These are phyloP conservation scores for Plantago coronopus DNA, from an alignment of 305 asterid species.

Conservation along the genomic window DNA sequence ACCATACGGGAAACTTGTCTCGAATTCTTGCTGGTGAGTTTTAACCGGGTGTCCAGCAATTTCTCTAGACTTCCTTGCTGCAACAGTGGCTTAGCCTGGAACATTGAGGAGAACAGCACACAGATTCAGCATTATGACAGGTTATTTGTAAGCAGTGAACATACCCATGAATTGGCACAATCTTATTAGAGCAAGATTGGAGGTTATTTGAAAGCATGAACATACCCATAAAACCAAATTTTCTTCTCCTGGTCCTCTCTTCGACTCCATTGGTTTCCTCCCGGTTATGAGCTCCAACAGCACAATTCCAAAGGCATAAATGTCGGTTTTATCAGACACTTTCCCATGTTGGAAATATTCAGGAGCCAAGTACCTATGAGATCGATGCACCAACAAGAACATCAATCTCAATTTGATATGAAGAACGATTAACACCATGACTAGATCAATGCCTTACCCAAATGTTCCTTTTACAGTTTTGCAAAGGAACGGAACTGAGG, in stretches of 20 bases:
- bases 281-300: slow-evolving; percentile 81
- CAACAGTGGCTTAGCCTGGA: slow-evolving; percentile 73
- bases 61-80: slow-evolving; percentile 56
- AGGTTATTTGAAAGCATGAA: slow-evolving; percentile 20
- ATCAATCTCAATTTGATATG: slow-evolving; percentile 4
- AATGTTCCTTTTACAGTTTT: slow-evolving; percentile 91
- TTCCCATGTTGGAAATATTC: slow-evolving; percentile 94
- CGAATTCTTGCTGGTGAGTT: slow-evolving; percentile 30
- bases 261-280: slow-evolving; percentile 75
- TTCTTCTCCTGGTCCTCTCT: slow-evolving; percentile 81
- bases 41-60: slow-evolving; percentile 53
- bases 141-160: no score
- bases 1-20: slow-evolving; percentile 45
- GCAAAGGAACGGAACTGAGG: slow-evolving; percentile 85
- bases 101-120: slow-evolving; percentile 17
- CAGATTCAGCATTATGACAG: slow-evolving; percentile 16
- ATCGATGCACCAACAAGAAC: slow-evolving; percentile 13
- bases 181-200: neutral
- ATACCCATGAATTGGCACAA: no score
- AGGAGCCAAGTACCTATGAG: slow-evolving; percentile 74
- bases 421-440: neutral
- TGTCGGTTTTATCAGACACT: slow-evolving; percentile 84
- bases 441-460: slow-evolving; percentile 47
- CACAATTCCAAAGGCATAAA: slow-evolving; percentile 82
- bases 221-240: slow-evolving; percentile 77